Conservation (phyloP, 768 basidiomycete species). For the Macrocybe gigantea region DNA sequence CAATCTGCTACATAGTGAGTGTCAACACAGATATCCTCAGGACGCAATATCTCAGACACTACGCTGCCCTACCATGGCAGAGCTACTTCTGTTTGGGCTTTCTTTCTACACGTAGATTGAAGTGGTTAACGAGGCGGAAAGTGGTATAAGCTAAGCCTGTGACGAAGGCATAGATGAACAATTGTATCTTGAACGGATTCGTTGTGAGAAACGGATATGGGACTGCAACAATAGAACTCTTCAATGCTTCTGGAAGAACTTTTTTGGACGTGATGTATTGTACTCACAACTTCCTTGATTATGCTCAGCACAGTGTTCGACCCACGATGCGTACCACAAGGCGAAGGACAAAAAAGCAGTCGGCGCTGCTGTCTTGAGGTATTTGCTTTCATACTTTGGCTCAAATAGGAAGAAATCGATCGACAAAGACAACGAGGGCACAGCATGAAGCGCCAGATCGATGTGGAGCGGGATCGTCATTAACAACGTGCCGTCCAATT, state of each 20-base stretch:
- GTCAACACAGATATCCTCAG: too few relatives aligned
- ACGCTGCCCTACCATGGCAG: too few relatives aligned
- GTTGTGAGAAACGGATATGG: slow-evolving; percentile 81
- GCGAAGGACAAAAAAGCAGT: slow-evolving; percentile 21
- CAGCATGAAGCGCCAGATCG: slow-evolving; percentile 63
- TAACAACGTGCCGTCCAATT: slow-evolving; percentile 9
- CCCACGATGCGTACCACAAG: slow-evolving; percentile 54
- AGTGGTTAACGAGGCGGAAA: slow-evolving; percentile 53
- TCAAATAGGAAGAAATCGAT: slow-evolving; percentile 69
- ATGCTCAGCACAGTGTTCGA: slow-evolving; percentile 58
- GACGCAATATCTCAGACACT: too few relatives aligned
- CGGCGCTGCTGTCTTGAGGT: slow-evolving; percentile 22
- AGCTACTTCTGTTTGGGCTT: too few relatives aligned
- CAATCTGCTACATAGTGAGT: too few relatives aligned
- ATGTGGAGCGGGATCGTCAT: slow-evolving; percentile 42
- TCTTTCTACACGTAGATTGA: slow-evolving; percentile 31
- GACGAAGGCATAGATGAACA: slow-evolving; percentile 54
- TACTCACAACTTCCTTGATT: slow-evolving; percentile 58
- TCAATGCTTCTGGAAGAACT: slow-evolving; percentile 1
- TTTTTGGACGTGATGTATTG: neutral
- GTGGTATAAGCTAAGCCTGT: slow-evolving; percentile 45
- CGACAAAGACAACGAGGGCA: slow-evolving; percentile 51
- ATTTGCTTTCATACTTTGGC: slow-evolving; percentile 36
- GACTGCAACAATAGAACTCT: slow-evolving; percentile 32
- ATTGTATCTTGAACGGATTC: slow-evolving; percentile 42